Percentiles rank a stretch among this genome's conserved stretches.
Conservation (phyloP, 2,329 filamentous ascomycete genomes). For the Malbranchea zuffiana region DNA sequence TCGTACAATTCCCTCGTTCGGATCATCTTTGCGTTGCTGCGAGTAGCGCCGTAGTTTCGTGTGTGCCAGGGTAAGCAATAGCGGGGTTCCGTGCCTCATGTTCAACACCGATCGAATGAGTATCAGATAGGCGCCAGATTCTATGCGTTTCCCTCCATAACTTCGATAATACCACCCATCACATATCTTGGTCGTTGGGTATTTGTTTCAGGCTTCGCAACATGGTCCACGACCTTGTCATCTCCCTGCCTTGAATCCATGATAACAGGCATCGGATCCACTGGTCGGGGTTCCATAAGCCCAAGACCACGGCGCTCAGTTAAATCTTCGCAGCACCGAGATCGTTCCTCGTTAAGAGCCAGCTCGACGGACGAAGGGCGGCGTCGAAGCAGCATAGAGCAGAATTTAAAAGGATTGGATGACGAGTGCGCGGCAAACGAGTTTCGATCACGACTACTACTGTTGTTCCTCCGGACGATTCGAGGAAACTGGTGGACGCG, state of each 20-base stretch:
- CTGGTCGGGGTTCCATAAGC: slow-evolving; percentile 37
- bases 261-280: slow-evolving; percentile 23
- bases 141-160: slow-evolving; percentile 34
- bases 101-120: too few relatives aligned
- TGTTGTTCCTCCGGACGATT: slow-evolving; percentile 14
- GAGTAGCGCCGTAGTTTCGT: too few relatives aligned
- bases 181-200: slow-evolving; percentile 28
- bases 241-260: slow-evolving; percentile 10
- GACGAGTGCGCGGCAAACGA: slow-evolving; percentile 21
- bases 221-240: slow-evolving; percentile 5
- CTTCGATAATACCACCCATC: slow-evolving; percentile 39
- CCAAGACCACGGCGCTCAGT: slow-evolving; percentile 33
- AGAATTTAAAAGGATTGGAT: slow-evolving; percentile 21
- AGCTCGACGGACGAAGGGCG: slow-evolving; percentile 36
- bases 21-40: too few relatives aligned
- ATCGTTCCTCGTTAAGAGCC: slow-evolving; percentile 34
- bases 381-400: slow-evolving; percentile 28
- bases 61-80: too few relatives aligned
- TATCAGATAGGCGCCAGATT: too few relatives aligned
- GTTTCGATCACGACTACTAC: slow-evolving; percentile 22
- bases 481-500: slow-evolving; percentile 20
- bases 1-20: too few relatives aligned
- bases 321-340: slow-evolving; percentile 28
- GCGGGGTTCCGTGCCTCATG: too few relatives aligned
- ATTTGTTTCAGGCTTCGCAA: slow-evolving; percentile 1